Base-by-base conservation (phyloP, 352 stramenopile species). In the Globisporangium megalacanthum region DNA sequence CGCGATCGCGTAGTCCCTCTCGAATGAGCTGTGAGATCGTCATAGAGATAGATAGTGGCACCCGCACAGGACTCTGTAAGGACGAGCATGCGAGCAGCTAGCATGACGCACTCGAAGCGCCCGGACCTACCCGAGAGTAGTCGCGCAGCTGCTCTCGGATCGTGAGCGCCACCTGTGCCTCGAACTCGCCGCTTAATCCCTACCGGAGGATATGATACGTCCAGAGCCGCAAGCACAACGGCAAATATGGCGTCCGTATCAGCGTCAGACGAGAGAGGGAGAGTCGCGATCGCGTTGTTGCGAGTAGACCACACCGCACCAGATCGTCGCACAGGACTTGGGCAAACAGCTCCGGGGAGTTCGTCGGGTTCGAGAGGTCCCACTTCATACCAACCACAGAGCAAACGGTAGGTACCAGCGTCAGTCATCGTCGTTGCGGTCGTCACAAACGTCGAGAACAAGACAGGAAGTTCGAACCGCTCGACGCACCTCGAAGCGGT, bases 121-220 rank as follows among this genome's bases (percentile, higher is more conserved):
- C 7, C 29, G 2, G 9, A 29, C 54, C 36, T 73, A 92, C 83
- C 56, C 75, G 74, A 8, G 83, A 78, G 60, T 92, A 90, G 50
- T 88, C 76, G 7, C 73, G 78, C 49, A 92, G 72, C 54, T 92
- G 83, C 50, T 92, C 79, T 17, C 78, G 83, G 63, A 92, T 92
- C 4, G 79, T 86, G 50, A 92, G 59, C 6, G 83, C 79, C 33
- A 92, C 72, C 62, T 90, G 77, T 1, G 78, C 79, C 65, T 90
- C 77, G 53, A 92, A 92, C 49, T 92, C 78, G 19, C 83, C 83
- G 63, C 71, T 85, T 41, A 92, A 69, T 25, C 83, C 83, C 81
- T 91, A 36, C 14, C 3, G 20, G 9, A 52, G 15, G 8, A 46
- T 11, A n/a, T n/a, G n/a, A n/a, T n/a, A n/a, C n/a, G n/a, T n/a